A percentile compares a stretch with the other conserved stretches of the same genome.
These are phyloP conservation scores for Inga oerstediana DNA, from an alignment of 306 rosid genomes.

Conservation along the genomic window DNA sequence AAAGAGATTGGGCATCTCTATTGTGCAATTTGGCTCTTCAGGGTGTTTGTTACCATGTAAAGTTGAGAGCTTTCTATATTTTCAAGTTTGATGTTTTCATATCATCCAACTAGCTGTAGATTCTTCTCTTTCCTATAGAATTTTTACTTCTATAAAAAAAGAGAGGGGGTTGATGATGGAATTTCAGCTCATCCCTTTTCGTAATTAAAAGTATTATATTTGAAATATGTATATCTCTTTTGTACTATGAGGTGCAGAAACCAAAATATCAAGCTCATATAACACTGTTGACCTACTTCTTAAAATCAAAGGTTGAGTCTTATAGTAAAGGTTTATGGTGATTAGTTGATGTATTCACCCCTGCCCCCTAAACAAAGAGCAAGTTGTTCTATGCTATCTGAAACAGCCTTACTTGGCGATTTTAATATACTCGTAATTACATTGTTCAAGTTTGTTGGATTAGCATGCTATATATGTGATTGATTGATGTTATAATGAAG, in stretches of 20 bases:
- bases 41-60: too few relatives aligned
- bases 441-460: constrained; percentile 6
- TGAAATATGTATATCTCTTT: background rate
- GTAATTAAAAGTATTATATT: background rate
- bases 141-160: too few relatives aligned
- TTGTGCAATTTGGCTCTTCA: too few relatives aligned
- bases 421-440: background rate
- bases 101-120: too few relatives aligned
- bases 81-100: too few relatives aligned
- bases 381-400: background rate
- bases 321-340: background rate
- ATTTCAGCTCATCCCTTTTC: background rate
- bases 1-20: too few relatives aligned
- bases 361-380: background rate
- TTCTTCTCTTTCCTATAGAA: too few relatives aligned
- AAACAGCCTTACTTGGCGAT: background rate
- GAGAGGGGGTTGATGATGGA: too few relatives aligned
- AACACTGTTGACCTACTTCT: background rate
- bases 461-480: background rate
- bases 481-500: constrained; percentile 13
- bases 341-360: background rate
- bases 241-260: background rate
- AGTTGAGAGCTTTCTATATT: too few relatives aligned
- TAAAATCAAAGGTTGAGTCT: background rate
- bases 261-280: constrained; percentile 6